A percentile compares a stretch with the other conserved stretches of the same genome.
Evolutionary conservation across 306 rosid species (phyloP).

Genomic region (Pachyrhizus erosus): DNA sequence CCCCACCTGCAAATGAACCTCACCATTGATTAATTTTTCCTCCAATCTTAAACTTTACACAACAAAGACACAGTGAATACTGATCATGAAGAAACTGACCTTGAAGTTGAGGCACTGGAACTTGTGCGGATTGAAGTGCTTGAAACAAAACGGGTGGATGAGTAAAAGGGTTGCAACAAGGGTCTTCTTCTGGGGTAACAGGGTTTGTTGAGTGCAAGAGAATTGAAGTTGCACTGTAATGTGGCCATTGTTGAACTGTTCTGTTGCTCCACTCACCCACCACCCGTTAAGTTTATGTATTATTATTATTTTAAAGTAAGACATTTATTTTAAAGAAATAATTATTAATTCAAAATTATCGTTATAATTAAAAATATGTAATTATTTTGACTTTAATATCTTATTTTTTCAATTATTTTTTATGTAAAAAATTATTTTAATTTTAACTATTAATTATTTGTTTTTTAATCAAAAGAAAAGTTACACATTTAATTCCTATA

Average conservation of each 20-base stretch:
- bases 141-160: conserved; percentile 39
- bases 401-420: too few species aligned
- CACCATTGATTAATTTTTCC: background rate
- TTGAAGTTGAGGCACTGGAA: conserved; percentile 51
- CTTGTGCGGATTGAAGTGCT: conserved; percentile 32
- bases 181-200: conserved; percentile 30
- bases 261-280: conserved; percentile 6
- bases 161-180: conserved; percentile 31
- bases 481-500: too few species aligned
- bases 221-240: conserved; percentile 53
- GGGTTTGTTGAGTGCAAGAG: conserved; percentile 51
- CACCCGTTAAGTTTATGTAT: background rate
- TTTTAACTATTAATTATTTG: too few species aligned
- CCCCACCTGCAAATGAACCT: conserved; percentile 46
- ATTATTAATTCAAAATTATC: too few species aligned
- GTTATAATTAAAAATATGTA: too few species aligned
- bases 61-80: background rate
- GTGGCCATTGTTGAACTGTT: conserved; percentile 59
- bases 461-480: too few species aligned
- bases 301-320: background rate
- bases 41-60: background rate
- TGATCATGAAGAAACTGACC: conserved; percentile 43
- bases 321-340: too few species aligned
- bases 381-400: too few species aligned
- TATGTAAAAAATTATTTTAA: too few species aligned